A percentile compares a stretch with the other conserved stretches of the same genome.
These are phyloP conservation scores for Starmerella bacillaris DNA, from an alignment of 805 yeast genomes.

Conservation along the genomic window DNA sequence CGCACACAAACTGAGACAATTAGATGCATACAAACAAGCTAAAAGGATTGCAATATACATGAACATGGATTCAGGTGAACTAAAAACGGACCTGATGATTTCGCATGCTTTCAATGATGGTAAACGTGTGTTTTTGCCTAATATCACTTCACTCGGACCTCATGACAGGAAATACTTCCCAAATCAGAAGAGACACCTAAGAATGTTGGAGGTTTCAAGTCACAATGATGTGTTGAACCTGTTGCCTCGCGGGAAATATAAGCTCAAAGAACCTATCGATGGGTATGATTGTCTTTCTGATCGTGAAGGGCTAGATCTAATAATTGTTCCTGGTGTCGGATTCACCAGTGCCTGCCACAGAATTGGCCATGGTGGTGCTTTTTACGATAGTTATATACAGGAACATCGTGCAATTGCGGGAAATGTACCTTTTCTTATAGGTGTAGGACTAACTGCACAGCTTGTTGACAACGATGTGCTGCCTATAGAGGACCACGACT, in stretches of 20 bases:
- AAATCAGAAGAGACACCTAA: slow-evolving; percentile 28
- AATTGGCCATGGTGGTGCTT: slow-evolving; percentile 88
- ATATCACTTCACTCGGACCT: slow-evolving; percentile 22
- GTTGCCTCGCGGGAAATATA: slow-evolving; percentile 49
- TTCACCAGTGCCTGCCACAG: slow-evolving; percentile 38
- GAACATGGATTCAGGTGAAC: slow-evolving; percentile 59
- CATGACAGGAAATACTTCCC: slow-evolving; percentile 9
- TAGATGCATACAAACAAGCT: slow-evolving; percentile 30
- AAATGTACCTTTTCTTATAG: slow-evolving; percentile 26
- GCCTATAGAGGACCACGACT: slow-evolving; percentile 50
- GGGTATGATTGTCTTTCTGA: slow-evolving; percentile 15
- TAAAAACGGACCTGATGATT: slow-evolving; percentile 42
- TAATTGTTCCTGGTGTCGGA: slow-evolving; percentile 75
- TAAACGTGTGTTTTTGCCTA: slow-evolving; percentile 28
- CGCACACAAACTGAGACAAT: slow-evolving; percentile 15
- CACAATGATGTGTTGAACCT: slow-evolving; percentile 30
- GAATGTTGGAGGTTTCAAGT: slow-evolving; percentile 36
- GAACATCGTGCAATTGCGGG: slow-evolving; percentile 18
- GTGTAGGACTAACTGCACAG: slow-evolving; percentile 51
- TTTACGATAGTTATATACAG: slow-evolving; percentile 59
- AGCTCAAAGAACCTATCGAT: slow-evolving; percentile 47
- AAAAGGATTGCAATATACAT: slow-evolving; percentile 45
- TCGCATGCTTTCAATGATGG: slow-evolving; percentile 31
- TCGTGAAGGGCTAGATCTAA: slow-evolving; percentile 40
- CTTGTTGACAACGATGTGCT: slow-evolving; percentile 26